Evolutionary conservation across 2,329 filamentous ascomycete species (phyloP).

Genomic region (Chaetothyriales sp.): DNA sequence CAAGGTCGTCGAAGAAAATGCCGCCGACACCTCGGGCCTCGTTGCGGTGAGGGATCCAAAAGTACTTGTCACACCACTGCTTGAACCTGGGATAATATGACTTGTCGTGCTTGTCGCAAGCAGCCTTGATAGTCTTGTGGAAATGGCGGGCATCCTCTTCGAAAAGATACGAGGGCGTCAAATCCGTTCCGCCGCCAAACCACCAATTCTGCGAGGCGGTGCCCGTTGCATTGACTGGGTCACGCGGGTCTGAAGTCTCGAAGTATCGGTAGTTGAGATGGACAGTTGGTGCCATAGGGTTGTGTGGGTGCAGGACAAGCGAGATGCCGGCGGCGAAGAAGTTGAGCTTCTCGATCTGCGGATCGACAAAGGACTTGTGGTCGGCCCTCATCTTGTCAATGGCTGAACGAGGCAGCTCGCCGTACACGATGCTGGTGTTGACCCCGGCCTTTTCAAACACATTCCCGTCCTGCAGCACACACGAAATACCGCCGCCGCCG

Average conservation of each 20-base stretch:
- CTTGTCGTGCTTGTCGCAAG: slow-evolving; percentile 85
- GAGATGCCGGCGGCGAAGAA: slow-evolving; percentile 94
- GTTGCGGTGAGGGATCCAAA: slow-evolving; percentile 77
- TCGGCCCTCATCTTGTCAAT: slow-evolving; percentile 89
- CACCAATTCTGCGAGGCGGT: slow-evolving; percentile 57
- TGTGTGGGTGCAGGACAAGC: slow-evolving; percentile 80
- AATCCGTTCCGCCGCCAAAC: slow-evolving; percentile 90
- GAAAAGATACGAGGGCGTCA: slow-evolving; percentile 87
- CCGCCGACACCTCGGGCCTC: slow-evolving; percentile 82
- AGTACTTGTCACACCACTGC: slow-evolving; percentile 97
- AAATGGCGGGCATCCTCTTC: slow-evolving; percentile 96
- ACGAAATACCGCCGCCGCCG: slow-evolving; percentile 85
- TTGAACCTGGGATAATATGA: slow-evolving; percentile 90
- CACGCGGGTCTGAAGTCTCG: slow-evolving; percentile 77
- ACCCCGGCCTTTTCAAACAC: slow-evolving; percentile 97
- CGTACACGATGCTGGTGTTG: slow-evolving; percentile 89
- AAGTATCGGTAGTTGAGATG: slow-evolving; percentile 99
- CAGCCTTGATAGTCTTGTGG: slow-evolving; percentile 81
- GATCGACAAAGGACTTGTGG: slow-evolving; percentile 72
- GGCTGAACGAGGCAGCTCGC: slow-evolving; percentile 68
- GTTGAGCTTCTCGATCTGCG: slow-evolving; percentile 64
- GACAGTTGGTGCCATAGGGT: slow-evolving; percentile 94
- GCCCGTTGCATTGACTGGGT: slow-evolving; percentile 44
- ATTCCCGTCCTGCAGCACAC: slow-evolving; percentile 87
- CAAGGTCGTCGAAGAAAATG: slow-evolving; percentile 97